Conservation (phyloP, 345 rosid species). For the Syzygium aqueum region DNA sequence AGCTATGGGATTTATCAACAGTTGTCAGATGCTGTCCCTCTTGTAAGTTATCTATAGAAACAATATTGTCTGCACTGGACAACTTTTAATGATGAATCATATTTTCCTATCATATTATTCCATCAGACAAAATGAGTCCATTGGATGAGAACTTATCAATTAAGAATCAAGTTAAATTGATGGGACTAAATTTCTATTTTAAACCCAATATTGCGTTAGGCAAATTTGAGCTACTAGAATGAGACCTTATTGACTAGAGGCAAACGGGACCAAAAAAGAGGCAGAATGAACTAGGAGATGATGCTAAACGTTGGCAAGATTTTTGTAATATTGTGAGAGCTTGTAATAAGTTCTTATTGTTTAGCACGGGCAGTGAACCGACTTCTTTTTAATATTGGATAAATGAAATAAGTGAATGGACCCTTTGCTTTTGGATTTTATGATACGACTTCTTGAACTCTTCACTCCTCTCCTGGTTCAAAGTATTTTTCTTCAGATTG, state of each 20-base stretch:
- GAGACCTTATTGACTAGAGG: neutral
- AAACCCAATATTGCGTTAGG: neutral
- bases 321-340: neutral
- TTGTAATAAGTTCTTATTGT: neutral
- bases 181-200: neutral
- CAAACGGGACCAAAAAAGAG: neutral
- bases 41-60: neutral
- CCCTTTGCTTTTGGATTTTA: neutral
- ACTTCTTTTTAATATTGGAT: neutral
- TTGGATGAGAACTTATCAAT: neutral
- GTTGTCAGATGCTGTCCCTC: neutral
- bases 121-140: neutral
- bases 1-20: neutral
- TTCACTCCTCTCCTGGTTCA: neutral
- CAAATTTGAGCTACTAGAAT: neutral
- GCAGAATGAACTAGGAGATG: neutral
- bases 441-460: neutral
- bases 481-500: neutral
- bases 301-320: neutral
- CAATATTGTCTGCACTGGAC: neutral
- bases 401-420: neutral
- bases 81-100: neutral
- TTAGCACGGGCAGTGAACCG: rapidly evolving
- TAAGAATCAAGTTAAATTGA: neutral
- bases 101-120: neutral